Evolutionary conservation across 2,329 filamentous ascomycete genomes (phyloP), one percentile per base, ranked within the genome.

Genomic region (Penicillium sp.): DNA sequence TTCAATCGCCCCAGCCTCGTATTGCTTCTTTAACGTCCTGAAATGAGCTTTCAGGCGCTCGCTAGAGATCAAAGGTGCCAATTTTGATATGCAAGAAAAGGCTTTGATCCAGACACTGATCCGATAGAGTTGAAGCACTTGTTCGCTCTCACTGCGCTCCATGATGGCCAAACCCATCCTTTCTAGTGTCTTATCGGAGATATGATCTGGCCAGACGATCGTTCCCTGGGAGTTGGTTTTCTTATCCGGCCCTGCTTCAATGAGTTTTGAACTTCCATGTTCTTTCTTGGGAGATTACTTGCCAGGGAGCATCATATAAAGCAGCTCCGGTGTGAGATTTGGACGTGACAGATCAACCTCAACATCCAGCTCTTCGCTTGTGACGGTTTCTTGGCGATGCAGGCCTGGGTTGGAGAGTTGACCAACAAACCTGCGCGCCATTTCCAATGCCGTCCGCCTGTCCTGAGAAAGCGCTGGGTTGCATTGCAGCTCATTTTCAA

Each of bases 261-360:
- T 65, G 16, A 68, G 42, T 19, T 19, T 6, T 37, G 7, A 46
- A 19, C 1, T 22, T 3, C 3, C 5, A 6, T 11, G 13, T 14
- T 2, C 13, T 10, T 42, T 3, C 13, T 13, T 46, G 25, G 2
- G 11, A 3, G 16, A n/a, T 7, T 2, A 53, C 45, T 51, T 30
- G 67, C 67, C 65, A 30, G 67, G 63, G 45, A 69, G 22, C 62
- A 70, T 68, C 67, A 69, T 70, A 13, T 67, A 67, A 6, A 70
- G 48, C 22, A 70, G 30, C 40, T 70, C 68, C 1, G 68, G 65
- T 3, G 68, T 67, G 2, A 69, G 63, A 42, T 25, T 53, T 35
- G 65, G 62, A 16, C 59, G 58, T n/a, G 52, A 19, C 11, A 64
- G 35, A 38, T 57, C 55, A 6, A 64, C 64, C 28, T 59, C 61